Evolutionary conservation across 768 basidiomycete genomes (phyloP).

Genomic region (Mycena filopes): DNA sequence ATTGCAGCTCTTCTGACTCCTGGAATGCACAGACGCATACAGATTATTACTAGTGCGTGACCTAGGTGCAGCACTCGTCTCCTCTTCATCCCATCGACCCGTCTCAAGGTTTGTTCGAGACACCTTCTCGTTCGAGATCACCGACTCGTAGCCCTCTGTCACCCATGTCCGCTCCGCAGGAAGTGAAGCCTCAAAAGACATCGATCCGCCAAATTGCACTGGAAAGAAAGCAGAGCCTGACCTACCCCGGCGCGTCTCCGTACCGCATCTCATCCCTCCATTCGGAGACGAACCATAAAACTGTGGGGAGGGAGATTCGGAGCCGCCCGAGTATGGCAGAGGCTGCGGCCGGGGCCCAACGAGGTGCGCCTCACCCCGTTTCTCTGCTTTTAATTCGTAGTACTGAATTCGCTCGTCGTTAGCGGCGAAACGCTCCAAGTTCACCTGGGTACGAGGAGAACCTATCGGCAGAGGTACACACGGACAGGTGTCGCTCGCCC

Average conservation of each 20-base stretch:
- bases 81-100: neutral
- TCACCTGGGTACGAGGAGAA: slow-evolving; percentile 78
- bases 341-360: neutral
- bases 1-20: neutral
- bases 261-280: neutral
- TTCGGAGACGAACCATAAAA: slow-evolving; percentile 11
- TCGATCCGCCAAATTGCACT: slow-evolving; percentile 14
- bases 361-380: slow-evolving; percentile 6
- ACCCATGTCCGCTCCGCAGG: slow-evolving; percentile 16
- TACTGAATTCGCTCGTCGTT: neutral
- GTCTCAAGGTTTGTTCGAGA: slow-evolving; percentile 24
- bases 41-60: slow-evolving; percentile 17
- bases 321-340: neutral
- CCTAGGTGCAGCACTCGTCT: neutral
- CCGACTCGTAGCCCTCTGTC: slow-evolving; percentile 32
- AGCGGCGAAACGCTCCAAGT: neutral
- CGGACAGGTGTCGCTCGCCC: slow-evolving; percentile 79
- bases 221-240: neutral
- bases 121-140: slow-evolving; percentile 15
- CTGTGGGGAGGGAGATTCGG: neutral
- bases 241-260: neutral
- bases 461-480: slow-evolving; percentile 83
- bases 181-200: slow-evolving; percentile 9
- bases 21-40: slow-evolving; percentile 17
- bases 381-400: neutral